Evolutionary conservation across 306 rosid species (phyloP), one percentile per base, ranked within the genome.

Genomic region (Myrica gale): DNA sequence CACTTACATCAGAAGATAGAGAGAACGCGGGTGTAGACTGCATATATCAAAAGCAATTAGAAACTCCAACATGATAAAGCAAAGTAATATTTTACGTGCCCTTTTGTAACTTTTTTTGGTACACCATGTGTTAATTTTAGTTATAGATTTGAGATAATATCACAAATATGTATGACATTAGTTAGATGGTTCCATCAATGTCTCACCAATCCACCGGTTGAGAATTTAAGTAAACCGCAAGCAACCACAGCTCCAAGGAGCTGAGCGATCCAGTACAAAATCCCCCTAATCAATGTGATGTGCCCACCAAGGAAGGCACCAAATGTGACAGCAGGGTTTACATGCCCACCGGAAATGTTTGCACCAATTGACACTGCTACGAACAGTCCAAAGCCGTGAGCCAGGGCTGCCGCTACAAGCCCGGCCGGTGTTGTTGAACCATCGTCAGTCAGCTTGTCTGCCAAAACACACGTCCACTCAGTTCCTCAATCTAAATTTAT

Each of bases 231-330:
- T 60, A 92, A 93, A 81, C 86, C 84, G 83, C 97, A 92, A 75
- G 95, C 97, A 72, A 91, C 80, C 0, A 91, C 90, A 61, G 95
- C 85, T 10, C 95, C 97, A 32, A 89, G 94, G 82, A 89, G 79
- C 84, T 92, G 97, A 66, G 95, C 97, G 47, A 92, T 89, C 95
- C 95, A 88, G 71, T 92, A 89, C 86, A 89, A 69, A 71, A 89
- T n/a, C 76, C 84, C 80, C 78, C 88, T 89, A 7, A 88, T 3
- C 47, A 92, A 81, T 43, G 83, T 57, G 83, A 92, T 89, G 86
- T 92, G 89, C 37, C 97, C 97, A 0, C 97, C 97, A 19, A 92
- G 39, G 58, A 89, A 85, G 44, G 87, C 89, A 9, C 97, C 97
- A 67, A 91, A 89, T 5, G 97, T 91, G 37, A 91, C 95, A 13